Evolutionary conservation across 306 rosid genomes (phyloP).

Genomic region (Lathyrus tuberosus): DNA sequence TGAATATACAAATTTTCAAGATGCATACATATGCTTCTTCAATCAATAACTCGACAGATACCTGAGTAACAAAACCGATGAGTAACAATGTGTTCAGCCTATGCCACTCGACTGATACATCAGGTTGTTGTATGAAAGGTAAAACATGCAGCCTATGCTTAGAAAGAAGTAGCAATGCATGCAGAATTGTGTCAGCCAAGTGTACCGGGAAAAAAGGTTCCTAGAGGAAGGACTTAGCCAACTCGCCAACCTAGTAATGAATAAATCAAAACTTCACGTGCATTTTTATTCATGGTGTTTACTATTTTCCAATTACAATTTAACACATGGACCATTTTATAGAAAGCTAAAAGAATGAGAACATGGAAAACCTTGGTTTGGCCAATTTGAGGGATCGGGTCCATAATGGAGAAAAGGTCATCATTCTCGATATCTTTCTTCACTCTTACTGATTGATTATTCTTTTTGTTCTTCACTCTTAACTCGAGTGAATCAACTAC

Average conservation of each 20-base stretch:
- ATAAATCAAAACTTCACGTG: not conserved
- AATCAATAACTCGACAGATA: constrained; percentile 35
- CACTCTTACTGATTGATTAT: too few species aligned
- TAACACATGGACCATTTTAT: not conserved
- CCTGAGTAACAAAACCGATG: constrained; percentile 65
- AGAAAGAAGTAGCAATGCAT: constrained; percentile 65
- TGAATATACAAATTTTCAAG: not conserved
- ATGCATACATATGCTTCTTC: not conserved
- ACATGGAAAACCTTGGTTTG: constrained; percentile 61
- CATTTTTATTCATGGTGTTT: not conserved
- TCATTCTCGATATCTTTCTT: constrained; percentile 18
- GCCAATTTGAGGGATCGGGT: constrained; percentile 58
- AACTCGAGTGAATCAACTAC: too few species aligned
- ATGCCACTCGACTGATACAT: too few species aligned
- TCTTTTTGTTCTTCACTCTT: too few species aligned
- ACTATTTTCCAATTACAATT: too few species aligned
- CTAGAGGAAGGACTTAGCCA: constrained; percentile 66
- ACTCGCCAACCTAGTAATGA: constrained; percentile 59
- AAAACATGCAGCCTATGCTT: constrained; percentile 62
- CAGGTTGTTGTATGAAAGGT: constrained; percentile 53
- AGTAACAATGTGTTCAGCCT: too few species aligned
- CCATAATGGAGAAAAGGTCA: constrained; percentile 50
- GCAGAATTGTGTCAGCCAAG: constrained; percentile 61
- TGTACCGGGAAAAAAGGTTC: constrained; percentile 65
- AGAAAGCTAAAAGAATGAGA: not conserved